phyloP scores from a whole-genome alignment of 805 yeast species.

The Nakazawaea laoshanensis region DNA sequence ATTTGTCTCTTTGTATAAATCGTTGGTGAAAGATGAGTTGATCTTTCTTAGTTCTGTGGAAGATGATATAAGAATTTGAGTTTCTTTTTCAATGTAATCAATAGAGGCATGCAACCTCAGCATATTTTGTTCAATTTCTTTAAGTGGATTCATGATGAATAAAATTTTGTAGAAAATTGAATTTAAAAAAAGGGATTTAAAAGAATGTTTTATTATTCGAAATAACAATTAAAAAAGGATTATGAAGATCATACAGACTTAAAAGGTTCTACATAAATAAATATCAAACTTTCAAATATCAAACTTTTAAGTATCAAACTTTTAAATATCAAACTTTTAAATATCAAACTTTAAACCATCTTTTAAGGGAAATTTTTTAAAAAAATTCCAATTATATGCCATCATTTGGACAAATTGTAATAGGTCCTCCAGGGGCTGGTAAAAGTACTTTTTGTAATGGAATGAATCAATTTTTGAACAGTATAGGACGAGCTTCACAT shows the following conservation, averaged over 20 bases:
- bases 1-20: constrained; percentile 3
- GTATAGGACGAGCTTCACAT: constrained; percentile 86
- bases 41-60: constrained; percentile 9
- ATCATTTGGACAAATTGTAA: constrained; percentile 79
- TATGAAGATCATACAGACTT: too few relatives aligned
- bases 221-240: not conserved
- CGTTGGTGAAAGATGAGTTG: constrained; percentile 3
- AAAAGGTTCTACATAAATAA: too few relatives aligned
- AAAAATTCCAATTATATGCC: constrained; percentile 27
- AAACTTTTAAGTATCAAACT: too few relatives aligned
- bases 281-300: too few relatives aligned
- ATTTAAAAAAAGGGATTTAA: not conserved
- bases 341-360: not conserved
- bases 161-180: not conserved
- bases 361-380: not conserved
- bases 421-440: constrained; percentile 98
- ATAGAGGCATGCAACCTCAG: constrained; percentile 17
- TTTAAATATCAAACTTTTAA: too few relatives aligned
- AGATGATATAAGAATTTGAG: constrained; percentile 19
- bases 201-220: not conserved
- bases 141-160: constrained; percentile 3
- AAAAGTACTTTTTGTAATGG: constrained; percentile 94
- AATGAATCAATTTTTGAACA: constrained; percentile 83
- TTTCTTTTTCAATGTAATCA: constrained; percentile 24
- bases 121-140: constrained; percentile 14